Evolutionary conservation across 1,284 basidiomycete species (phyloP).

Genomic region (Papiliotrema flavescens): DNA sequence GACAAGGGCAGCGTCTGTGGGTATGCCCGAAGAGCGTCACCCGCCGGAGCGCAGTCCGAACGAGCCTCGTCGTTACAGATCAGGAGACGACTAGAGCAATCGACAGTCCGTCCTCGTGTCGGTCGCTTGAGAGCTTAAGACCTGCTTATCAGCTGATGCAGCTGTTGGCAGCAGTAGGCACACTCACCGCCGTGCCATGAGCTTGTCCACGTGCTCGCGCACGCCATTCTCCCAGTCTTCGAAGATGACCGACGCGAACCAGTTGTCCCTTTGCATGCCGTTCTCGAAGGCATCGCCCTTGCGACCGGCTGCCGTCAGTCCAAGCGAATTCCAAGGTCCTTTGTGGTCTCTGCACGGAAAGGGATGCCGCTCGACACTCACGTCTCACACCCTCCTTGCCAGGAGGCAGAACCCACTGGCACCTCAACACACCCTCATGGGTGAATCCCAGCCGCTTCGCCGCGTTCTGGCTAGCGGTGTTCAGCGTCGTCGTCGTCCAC

Average conservation of each 20-base stretch:
- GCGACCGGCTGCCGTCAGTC: neutral
- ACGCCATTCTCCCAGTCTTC: conserved; percentile 41
- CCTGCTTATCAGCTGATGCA: no score
- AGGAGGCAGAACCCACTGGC: conserved; percentile 24
- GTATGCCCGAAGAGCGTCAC: no score
- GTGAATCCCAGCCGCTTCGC: conserved; percentile 35
- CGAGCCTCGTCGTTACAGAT: no score
- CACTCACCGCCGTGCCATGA: conserved; percentile 19
- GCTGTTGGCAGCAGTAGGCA: no score
- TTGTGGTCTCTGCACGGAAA: neutral
- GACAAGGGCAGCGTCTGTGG: no score
- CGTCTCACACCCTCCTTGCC: conserved; percentile 30
- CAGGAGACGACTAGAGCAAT: no score
- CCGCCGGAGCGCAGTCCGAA: no score
- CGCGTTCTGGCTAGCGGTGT: conserved; percentile 23
- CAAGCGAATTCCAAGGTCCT: no score
- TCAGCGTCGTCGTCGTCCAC: conserved; percentile 40
- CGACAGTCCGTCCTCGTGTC: no score
- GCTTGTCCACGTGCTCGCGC: conserved; percentile 31
- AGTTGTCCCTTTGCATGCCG: conserved; percentile 26
- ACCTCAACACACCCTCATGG: conserved; percentile 31
- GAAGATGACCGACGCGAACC: conserved; percentile 35
- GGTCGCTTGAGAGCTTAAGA: no score
- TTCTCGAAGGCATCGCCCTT: conserved; percentile 1
- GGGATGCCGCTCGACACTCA: conserved; percentile 14